Evolutionary conservation across 371 early-diverging fungal genomes (phyloP).

Genomic region (Rhizomucor miehei): DNA sequence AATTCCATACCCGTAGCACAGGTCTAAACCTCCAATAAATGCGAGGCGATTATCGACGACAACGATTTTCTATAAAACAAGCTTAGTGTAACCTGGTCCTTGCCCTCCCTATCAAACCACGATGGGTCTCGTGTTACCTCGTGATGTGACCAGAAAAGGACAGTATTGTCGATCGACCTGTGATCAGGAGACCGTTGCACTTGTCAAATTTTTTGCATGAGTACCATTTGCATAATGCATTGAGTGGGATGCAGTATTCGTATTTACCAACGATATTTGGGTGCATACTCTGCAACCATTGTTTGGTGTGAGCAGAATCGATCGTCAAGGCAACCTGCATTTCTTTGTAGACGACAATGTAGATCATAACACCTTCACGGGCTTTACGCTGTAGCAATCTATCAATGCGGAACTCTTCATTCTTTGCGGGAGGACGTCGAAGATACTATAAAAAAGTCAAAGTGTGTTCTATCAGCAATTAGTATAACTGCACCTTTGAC

Average conservation of each 20-base stretch:
- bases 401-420: slow-evolving; percentile 81
- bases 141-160: slow-evolving; percentile 79
- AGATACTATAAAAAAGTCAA: slow-evolving; percentile 57
- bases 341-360: slow-evolving; percentile 88
- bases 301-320: slow-evolving; percentile 81
- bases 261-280: slow-evolving; percentile 65
- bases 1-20: slow-evolving; percentile 71
- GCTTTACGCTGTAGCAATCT: slow-evolving; percentile 81
- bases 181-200: slow-evolving; percentile 80
- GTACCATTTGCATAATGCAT: slow-evolving; percentile 8
- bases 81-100: not conserved
- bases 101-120: too few species aligned
- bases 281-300: slow-evolving; percentile 71
- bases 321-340: slow-evolving; percentile 72
- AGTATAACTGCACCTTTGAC: not conserved
- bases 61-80: slow-evolving; percentile 67
- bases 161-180: slow-evolving; percentile 42
- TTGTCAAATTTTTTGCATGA: slow-evolving; percentile 4
- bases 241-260: not conserved
- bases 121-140: slow-evolving; percentile 28
- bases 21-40: slow-evolving; percentile 90
- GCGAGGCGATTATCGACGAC: slow-evolving; percentile 82
- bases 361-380: slow-evolving; percentile 82
- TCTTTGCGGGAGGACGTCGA: slow-evolving; percentile 67
- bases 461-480: not conserved